Percentiles rank a stretch among this genome's conserved stretches.
These are phyloP conservation scores for Ammopiptanthus mongolicus DNA, from an alignment of 306 rosid genomes.

Conservation along the genomic window DNA sequence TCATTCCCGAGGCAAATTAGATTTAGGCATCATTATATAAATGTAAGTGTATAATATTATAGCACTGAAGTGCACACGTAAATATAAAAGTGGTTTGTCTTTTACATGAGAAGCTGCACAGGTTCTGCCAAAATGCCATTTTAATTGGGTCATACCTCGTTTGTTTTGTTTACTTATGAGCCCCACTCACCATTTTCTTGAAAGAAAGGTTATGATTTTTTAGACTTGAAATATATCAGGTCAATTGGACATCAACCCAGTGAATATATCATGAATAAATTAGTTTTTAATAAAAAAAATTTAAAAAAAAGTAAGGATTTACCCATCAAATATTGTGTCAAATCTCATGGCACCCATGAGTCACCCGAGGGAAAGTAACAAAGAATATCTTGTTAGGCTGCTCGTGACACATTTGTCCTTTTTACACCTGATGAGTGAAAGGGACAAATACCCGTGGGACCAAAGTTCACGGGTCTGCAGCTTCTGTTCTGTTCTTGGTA, in stretches of 20 bases:
- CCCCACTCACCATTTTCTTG: background rate
- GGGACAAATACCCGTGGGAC: background rate
- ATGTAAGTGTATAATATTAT: background rate
- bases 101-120: background rate
- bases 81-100: background rate
- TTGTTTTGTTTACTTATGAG: background rate
- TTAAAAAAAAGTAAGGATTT: too few species aligned
- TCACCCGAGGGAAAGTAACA: background rate
- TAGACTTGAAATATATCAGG: too few species aligned
- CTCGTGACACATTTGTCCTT: conserved; percentile 13
- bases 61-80: background rate
- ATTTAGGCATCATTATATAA: background rate
- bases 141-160: background rate
- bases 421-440: background rate
- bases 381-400: background rate
- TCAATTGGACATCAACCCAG: background rate
- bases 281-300: too few species aligned
- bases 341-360: background rate
- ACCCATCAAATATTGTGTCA: background rate
- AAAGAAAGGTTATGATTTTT: too few species aligned
- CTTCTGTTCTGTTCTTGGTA: background rate
- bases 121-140: conserved; percentile 1
- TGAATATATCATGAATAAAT: too few species aligned
- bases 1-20: background rate
- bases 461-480: conserved; percentile 24